Base-by-base conservation (phyloP, 2,329 filamentous ascomycete species). In the Fusarium sp. region DNA sequence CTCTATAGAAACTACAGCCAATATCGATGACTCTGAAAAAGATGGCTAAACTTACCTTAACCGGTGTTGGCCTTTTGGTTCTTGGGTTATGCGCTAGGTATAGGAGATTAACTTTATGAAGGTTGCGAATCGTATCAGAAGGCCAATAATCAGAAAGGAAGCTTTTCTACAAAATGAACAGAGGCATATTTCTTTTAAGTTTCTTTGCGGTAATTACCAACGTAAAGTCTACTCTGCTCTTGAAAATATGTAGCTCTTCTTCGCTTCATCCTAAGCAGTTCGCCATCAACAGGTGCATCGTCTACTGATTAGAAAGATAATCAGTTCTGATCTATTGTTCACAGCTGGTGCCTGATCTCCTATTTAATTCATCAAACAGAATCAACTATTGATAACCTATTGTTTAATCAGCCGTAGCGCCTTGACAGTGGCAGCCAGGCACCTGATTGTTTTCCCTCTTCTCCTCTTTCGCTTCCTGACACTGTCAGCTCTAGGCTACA, bases 401-500 rank as follows among this genome's bases (percentile, higher is more conserved):
- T 60, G 23, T 57, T 16, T 3, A 10, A 35, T 31, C 18, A 5
- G 23, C 11, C 13, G 37, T 29, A 47, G 20, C 3, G 56, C 16
- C n/a, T 31, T 42, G 18, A 12, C 61, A 65, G 60, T 47, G 38
- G n/a, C 61, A 60, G 28, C 20, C 21, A 11, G 37, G 21, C n/a
- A n/a, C 28, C 20, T n/a, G 21, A 35, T 56, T 49, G 29, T 38
- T 38, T 39, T 20, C 24, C 48, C 26, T n/a, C 23, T 28, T 35
- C 13, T 52, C 37, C 7, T 24, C 39, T 11, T 21, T 12, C 12
- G 13, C 21, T 7, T 24, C 23, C 16, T 23, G 31, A 24, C 61
- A 64, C 38, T 57, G 43, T 16, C 29, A 44, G 9, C 46, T 44
- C 24, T 12, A 21, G 37, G 46, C 16, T 26, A 15, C 20, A 28